These are phyloP conservation scores for Fraxinus paxiana DNA, from an alignment of 305 asterid genomes.

Conservation along the genomic window DNA sequence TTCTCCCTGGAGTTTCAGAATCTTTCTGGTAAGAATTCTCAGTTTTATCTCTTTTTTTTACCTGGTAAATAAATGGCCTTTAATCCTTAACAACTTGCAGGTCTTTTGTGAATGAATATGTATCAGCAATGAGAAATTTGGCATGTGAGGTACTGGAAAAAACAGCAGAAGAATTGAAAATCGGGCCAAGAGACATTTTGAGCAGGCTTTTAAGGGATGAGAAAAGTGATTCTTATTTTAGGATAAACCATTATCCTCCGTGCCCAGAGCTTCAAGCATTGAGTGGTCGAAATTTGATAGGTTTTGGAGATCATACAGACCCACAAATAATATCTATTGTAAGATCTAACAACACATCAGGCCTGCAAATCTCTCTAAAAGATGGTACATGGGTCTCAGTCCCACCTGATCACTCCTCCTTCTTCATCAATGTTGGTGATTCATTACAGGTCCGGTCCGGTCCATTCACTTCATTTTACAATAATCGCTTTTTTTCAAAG, in stretches of 20 bases:
- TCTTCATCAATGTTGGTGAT: slow-evolving; percentile 42
- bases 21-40: background rate
- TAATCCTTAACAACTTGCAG: background rate
- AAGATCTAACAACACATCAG: slow-evolving; percentile 37
- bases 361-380: slow-evolving; percentile 35
- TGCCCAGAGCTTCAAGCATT: slow-evolving; percentile 4
- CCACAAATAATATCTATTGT: slow-evolving; percentile 47
- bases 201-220: slow-evolving; percentile 11
- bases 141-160: slow-evolving; percentile 11
- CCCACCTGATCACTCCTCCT: slow-evolving; percentile 42
- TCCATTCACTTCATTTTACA: background rate
- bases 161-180: background rate
- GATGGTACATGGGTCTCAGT: slow-evolving; percentile 44
- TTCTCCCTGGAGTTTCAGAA: slow-evolving; percentile 21
- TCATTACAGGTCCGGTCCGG: slow-evolving; percentile 28
- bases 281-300: background rate
- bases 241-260: slow-evolving; percentile 21
- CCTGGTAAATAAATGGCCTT: background rate
- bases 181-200: background rate
- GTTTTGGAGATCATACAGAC: slow-evolving; percentile 39
- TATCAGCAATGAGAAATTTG: background rate
- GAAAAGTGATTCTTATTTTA: slow-evolving; percentile 16
- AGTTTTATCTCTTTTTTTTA: background rate
- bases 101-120: slow-evolving; percentile 12
- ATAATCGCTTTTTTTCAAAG: background rate